phyloP scores from a whole-genome alignment of 2,329 filamentous ascomycete genomes.

The Proliferodiscus dingleyae region DNA sequence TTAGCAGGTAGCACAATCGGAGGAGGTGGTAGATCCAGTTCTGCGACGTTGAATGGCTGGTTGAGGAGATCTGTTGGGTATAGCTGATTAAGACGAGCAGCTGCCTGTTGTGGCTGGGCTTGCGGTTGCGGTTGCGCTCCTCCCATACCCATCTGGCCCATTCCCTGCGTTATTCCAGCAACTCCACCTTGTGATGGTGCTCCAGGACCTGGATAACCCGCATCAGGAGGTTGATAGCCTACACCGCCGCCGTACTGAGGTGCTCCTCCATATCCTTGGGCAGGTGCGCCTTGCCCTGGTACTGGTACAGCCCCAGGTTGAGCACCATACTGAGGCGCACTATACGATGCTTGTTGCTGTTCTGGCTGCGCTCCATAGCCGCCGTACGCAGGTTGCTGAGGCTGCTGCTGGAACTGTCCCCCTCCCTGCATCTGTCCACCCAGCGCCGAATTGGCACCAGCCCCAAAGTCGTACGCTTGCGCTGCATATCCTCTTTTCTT shows the following conservation, averaged over 20 bases:
- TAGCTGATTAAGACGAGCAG: conserved; percentile 71
- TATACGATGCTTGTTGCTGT: conserved; percentile 26
- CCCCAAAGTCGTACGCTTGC: conserved; percentile 88
- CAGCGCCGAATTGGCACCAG: conserved; percentile 71
- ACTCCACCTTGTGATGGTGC: conserved; percentile 40
- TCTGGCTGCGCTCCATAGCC: conserved; percentile 29
- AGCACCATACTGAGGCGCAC: conserved; percentile 26
- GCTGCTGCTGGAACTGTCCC: conserved; percentile 37
- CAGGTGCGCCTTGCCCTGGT: conserved; percentile 28
- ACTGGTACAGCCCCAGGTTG: conserved; percentile 37
- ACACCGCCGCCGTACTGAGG: conserved; percentile 38
- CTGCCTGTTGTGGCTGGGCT: conserved; percentile 45
- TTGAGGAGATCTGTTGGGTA: conserved; percentile 88
- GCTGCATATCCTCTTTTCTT: conserved; percentile 96
- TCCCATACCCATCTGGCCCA: conserved; percentile 68
- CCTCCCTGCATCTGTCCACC: conserved; percentile 62
- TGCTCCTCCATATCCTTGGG: conserved; percentile 30
- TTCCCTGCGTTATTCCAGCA: conserved; percentile 73
- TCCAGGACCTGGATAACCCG: conserved; percentile 57
- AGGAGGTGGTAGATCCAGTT: conserved; percentile 86
- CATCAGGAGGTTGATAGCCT: conserved; percentile 63
- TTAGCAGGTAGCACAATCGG: conserved; percentile 87
- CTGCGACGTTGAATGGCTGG: conserved; percentile 89
- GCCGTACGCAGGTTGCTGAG: conserved; percentile 34
- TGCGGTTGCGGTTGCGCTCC: conserved; percentile 41